A percentile compares a stretch with the other conserved stretches of the same genome.
Conservation (phyloP, 208 protist species). For the Porcisia hertigi region DNA sequence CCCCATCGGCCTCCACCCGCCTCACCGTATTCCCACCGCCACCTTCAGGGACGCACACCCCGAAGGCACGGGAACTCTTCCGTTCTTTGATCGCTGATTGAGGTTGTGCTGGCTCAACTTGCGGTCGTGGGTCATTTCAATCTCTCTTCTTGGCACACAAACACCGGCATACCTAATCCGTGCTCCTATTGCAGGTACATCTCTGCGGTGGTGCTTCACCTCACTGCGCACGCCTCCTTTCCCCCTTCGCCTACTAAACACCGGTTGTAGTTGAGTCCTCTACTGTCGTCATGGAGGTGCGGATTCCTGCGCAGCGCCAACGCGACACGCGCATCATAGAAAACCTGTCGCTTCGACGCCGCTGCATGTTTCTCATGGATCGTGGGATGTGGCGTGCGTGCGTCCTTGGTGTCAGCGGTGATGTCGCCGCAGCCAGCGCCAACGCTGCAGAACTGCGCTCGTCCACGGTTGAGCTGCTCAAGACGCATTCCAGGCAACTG, state of each 20-base stretch:
- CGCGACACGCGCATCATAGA: conserved; percentile 21
- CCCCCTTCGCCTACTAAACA: background rate
- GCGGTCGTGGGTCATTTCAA: background rate
- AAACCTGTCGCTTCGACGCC: conserved; percentile 65
- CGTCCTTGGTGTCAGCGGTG: background rate
- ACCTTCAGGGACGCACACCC: background rate
- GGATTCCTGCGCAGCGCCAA: background rate
- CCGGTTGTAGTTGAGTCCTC: too few relatives aligned
- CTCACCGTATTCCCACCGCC: background rate
- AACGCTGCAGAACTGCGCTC: conserved; percentile 1
- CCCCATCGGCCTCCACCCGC: background rate
- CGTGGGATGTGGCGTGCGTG: conserved; percentile 26
- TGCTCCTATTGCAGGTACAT: too few relatives aligned
- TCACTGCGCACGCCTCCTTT: background rate
- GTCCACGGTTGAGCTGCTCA: conserved; percentile 8
- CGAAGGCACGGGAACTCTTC: background rate
- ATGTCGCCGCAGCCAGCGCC: background rate
- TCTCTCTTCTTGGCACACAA: background rate
- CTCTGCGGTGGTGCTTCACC: background rate
- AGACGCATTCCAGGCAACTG: background rate
- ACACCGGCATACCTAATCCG: background rate
- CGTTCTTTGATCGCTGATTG: background rate
- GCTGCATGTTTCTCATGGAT: conserved; percentile 73
- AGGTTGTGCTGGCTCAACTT: background rate
- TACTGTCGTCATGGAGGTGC: background rate